Percentiles rank a stretch among this genome's conserved stretches.
These are phyloP conservation scores for Excoecaria cochinchinensis DNA, from an alignment of 345 rosid genomes.

Conservation along the genomic window DNA sequence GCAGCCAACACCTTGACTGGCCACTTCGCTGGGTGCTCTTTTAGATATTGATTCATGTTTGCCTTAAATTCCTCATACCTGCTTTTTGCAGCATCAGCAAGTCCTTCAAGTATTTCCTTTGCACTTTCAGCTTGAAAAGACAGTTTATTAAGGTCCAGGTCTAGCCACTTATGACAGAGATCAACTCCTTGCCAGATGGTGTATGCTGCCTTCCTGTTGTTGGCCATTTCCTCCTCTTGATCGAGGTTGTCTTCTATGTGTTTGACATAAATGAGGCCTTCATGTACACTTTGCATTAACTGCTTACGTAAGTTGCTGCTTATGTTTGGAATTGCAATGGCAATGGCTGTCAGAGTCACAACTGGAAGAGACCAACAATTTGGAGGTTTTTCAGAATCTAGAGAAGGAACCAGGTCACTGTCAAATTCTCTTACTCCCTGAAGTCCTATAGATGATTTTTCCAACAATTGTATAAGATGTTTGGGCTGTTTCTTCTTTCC, in stretches of 20 bases:
- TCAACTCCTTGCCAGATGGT: conserved; percentile 65
- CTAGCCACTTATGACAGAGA: conserved; percentile 64
- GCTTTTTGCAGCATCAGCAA: conserved; percentile 48
- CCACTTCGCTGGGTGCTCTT: too few species aligned
- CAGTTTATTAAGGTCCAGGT: conserved; percentile 58
- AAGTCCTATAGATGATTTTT: conserved; percentile 48
- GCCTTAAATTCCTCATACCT: conserved; percentile 43
- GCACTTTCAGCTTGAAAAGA: conserved; percentile 37
- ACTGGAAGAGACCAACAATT: conserved; percentile 85
- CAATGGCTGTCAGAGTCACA: conserved; percentile 72
- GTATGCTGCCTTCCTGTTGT: conserved; percentile 57
- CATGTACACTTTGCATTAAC: conserved; percentile 48
- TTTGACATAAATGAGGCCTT: conserved; percentile 56
- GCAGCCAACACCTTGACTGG: conserved; percentile 65
- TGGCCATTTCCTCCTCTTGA: conserved; percentile 32
- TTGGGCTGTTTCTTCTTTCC: conserved; percentile 58
- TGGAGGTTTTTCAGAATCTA: conserved; percentile 60
- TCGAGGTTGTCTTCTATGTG: conserved; percentile 44
- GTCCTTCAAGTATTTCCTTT: conserved; percentile 53
- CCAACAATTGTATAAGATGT: conserved; percentile 51
- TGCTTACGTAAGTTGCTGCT: conserved; percentile 28
- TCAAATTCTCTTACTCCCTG: conserved; percentile 63
- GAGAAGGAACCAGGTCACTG: conserved; percentile 43
- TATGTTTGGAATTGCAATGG: conserved; percentile 55
- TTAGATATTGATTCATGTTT: conserved; percentile 30